Percentiles rank a stretch among this genome's conserved stretches.
These are phyloP conservation scores for Aureobasidium sp. DNA, from an alignment of 2,329 filamentous ascomycete species.

Conservation along the genomic window DNA sequence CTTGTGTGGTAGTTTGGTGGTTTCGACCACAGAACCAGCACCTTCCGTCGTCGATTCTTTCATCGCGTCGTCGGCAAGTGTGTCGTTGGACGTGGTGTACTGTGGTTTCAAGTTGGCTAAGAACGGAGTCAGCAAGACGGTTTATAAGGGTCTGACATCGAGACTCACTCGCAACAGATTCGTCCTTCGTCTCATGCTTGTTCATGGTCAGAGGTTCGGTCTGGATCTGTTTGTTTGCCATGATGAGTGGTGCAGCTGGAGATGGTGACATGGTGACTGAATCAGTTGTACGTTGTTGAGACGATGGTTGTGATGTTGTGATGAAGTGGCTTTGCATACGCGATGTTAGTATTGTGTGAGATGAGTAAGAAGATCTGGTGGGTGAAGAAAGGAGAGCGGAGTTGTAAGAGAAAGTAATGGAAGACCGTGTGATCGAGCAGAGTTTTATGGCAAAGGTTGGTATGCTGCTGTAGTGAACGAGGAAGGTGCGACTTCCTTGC, in stretches of 20 bases:
- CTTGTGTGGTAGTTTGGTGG: too few relatives aligned
- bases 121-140: background rate
- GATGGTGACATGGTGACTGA: background rate
- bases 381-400: too few relatives aligned
- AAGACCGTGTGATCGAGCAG: too few relatives aligned
- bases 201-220: background rate
- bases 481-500: too few relatives aligned
- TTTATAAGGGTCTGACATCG: accelerated
- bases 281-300: background rate
- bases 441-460: too few relatives aligned
- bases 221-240: background rate
- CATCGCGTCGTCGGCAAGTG: background rate
- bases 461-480: too few relatives aligned
- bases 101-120: background rate
- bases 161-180: background rate
- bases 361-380: too few relatives aligned
- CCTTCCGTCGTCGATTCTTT: background rate
- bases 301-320: background rate
- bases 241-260: background rate
- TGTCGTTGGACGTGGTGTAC: background rate
- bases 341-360: background rate
- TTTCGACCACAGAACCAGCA: background rate
- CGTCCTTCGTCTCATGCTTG: too few relatives aligned
- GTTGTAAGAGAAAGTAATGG: too few relatives aligned
- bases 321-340: background rate